Evolutionary conservation across 495 filamentous ascomycete species (phyloP).

Genomic region (Penicillium lividum): DNA sequence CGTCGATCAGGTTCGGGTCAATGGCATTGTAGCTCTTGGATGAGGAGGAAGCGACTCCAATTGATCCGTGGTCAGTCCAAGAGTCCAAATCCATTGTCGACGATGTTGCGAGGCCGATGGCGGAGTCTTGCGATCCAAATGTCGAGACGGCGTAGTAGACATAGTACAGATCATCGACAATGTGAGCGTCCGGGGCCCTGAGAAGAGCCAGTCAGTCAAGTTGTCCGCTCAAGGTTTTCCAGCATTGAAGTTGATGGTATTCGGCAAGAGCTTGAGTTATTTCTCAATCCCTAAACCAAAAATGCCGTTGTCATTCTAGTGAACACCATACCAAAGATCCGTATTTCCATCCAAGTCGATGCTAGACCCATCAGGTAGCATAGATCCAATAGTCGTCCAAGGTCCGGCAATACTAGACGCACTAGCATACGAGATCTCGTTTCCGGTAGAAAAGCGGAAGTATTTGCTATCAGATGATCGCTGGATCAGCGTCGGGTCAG

Average conservation of each 20-base stretch:
- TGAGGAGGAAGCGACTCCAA: conserved; percentile 52
- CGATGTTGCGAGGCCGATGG: conserved; percentile 70
- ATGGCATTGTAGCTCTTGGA: conserved; percentile 68
- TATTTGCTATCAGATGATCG: conserved; percentile 66
- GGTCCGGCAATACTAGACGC: conserved; percentile 62
- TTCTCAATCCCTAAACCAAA: no score
- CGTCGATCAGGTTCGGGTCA: conserved; percentile 62
- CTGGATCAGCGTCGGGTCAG: conserved; percentile 66
- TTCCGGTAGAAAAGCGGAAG: conserved; percentile 73
- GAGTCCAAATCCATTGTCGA: conserved; percentile 57
- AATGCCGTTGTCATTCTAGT: no score
- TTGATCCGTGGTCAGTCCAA: conserved; percentile 56
- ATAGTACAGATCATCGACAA: conserved; percentile 62
- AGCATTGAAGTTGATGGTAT: no score
- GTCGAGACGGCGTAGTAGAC: conserved; percentile 71
- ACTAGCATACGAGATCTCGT: conserved; percentile 64
- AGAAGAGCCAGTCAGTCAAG: no score
- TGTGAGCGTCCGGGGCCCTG: conserved; percentile 65
- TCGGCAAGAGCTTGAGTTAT: no score
- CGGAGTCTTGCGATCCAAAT: conserved; percentile 65
- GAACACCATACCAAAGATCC: conserved; percentile 53
- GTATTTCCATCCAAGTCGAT: conserved; percentile 61
- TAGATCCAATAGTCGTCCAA: conserved; percentile 63
- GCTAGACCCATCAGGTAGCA: conserved; percentile 58
- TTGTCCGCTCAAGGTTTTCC: no score